Evolutionary conservation across 768 basidiomycete genomes (phyloP).

Genomic region (Mycena capillaripes): DNA sequence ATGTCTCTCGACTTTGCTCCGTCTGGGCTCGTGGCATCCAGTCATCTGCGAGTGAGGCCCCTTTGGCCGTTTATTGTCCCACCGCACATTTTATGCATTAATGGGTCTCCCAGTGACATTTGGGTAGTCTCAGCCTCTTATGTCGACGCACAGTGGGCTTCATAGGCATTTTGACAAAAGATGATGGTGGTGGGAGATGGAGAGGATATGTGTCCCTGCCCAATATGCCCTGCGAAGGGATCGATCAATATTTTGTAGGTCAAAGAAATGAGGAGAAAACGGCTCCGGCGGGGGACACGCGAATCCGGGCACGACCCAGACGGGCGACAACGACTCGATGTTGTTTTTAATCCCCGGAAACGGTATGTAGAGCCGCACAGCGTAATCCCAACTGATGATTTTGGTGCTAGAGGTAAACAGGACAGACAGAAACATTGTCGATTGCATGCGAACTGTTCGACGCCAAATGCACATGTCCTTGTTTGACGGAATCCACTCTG

Average conservation of each 20-base stretch:
- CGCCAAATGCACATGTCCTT: constrained; percentile 24
- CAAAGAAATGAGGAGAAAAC: not conserved
- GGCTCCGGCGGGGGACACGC: constrained; percentile 9
- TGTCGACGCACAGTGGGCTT: too few relatives aligned
- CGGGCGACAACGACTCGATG: constrained; percentile 10
- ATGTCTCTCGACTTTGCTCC: too few relatives aligned
- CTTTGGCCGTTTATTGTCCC: too few relatives aligned
- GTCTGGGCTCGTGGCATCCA: too few relatives aligned
- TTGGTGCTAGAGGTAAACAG: constrained; percentile 4
- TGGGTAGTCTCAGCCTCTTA: too few relatives aligned
- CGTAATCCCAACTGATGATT: constrained; percentile 30
- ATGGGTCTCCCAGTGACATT: too few relatives aligned
- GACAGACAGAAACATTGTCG: constrained; percentile 5
- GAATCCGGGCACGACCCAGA: constrained; percentile 21
- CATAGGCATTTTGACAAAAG: too few relatives aligned
- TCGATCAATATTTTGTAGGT: not conserved
- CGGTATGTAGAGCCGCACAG: constrained; percentile 4
- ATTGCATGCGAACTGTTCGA: constrained; percentile 24
- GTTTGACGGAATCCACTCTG: constrained; percentile 13
- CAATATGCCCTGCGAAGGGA: constrained; percentile 14
- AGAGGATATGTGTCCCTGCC: constrained; percentile 16
- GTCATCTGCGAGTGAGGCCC: too few relatives aligned
- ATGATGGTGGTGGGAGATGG: too few relatives aligned
- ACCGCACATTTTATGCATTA: too few relatives aligned
- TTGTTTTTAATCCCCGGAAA: constrained; percentile 24